Evolutionary conservation across 1,139 yeast genomes (phyloP).

Genomic region (Schizosaccharomyces versatilis): DNA sequence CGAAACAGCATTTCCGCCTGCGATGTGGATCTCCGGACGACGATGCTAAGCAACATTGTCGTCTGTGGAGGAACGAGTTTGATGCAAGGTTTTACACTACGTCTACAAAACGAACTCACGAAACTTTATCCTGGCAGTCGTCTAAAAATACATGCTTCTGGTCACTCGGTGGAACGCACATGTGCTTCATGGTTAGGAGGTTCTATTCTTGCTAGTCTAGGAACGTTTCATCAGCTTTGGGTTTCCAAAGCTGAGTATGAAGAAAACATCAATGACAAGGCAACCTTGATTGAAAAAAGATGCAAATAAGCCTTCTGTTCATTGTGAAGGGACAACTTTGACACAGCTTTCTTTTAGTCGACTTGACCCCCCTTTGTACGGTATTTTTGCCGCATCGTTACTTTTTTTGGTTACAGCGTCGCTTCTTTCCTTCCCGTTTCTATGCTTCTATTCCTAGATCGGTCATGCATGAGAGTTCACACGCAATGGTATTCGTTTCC

Average conservation of each 20-base stretch:
- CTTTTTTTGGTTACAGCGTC: background rate
- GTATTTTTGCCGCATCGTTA: background rate
- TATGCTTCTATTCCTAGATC: background rate
- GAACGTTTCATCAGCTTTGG: conserved; percentile 90
- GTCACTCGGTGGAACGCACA: conserved; percentile 62
- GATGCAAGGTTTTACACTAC: conserved; percentile 65
- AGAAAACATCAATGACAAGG: conserved; percentile 62
- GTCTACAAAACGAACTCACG: conserved; percentile 54
- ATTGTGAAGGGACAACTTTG: background rate
- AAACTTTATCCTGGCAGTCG: conserved; percentile 72
- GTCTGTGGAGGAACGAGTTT: conserved; percentile 77
- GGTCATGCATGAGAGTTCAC: no score
- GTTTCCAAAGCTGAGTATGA: conserved; percentile 77
- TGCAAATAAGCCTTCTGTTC: conserved; percentile 16
- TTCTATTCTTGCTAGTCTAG: conserved; percentile 70
- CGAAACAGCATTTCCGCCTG: conserved; percentile 37
- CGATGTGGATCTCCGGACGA: conserved; percentile 82
- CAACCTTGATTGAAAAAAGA: conserved; percentile 21
- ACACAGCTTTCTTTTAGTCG: background rate
- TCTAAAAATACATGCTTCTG: conserved; percentile 70
- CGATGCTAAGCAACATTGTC: conserved; percentile 76
- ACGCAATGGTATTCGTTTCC: no score
- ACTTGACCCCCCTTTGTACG: background rate
- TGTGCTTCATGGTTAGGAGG: conserved; percentile 94
- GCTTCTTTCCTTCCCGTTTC: background rate